A percentile compares a stretch with the other conserved stretches of the same genome.
phyloP scores from a whole-genome alignment of 768 basidiomycete genomes.

The Hypsizygus marmoreus region DNA sequence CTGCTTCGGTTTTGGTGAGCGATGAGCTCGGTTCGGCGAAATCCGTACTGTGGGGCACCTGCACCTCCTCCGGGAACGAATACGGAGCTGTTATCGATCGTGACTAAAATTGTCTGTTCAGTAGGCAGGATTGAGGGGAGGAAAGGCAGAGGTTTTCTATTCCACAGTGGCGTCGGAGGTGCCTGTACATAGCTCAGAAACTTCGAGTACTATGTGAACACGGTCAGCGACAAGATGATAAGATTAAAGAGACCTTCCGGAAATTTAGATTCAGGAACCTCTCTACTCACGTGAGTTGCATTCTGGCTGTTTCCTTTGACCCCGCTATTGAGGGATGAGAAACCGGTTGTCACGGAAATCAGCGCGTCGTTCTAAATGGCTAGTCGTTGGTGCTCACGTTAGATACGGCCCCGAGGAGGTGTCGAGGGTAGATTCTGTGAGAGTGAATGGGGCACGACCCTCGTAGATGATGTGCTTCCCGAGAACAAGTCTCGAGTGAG shows the following conservation, averaged over 20 bases:
- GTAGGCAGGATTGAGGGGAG: slow-evolving; percentile 24
- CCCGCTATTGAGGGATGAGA: slow-evolving; percentile 32
- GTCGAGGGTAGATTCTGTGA: slow-evolving; percentile 45
- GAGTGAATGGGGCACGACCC: slow-evolving; percentile 51
- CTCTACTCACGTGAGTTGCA: slow-evolving; percentile 50
- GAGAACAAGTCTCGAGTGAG: slow-evolving; percentile 1
- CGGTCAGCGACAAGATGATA: no score
- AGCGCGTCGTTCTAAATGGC: no score
- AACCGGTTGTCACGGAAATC: not conserved
- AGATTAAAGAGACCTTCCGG: no score
- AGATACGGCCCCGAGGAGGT: slow-evolving; percentile 51
- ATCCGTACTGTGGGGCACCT: slow-evolving; percentile 50
- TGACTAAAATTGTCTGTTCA: slow-evolving; percentile 53
- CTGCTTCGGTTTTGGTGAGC: slow-evolving; percentile 39
- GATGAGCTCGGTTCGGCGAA: slow-evolving; percentile 62
- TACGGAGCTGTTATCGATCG: slow-evolving; percentile 59
- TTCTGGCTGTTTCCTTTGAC: slow-evolving; percentile 54
- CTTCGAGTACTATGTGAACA: slow-evolving; percentile 39
- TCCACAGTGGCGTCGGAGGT: slow-evolving; percentile 54
- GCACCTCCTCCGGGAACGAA: slow-evolving; percentile 51
- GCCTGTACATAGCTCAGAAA: slow-evolving; percentile 37
- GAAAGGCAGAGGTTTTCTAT: slow-evolving; percentile 22
- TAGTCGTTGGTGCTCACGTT: slow-evolving; percentile 42
- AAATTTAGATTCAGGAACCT: no score
- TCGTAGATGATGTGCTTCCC: slow-evolving; percentile 45